Base-by-base conservation (phyloP, 2,329 filamentous ascomycete genomes). In the Venturia pyrina region DNA sequence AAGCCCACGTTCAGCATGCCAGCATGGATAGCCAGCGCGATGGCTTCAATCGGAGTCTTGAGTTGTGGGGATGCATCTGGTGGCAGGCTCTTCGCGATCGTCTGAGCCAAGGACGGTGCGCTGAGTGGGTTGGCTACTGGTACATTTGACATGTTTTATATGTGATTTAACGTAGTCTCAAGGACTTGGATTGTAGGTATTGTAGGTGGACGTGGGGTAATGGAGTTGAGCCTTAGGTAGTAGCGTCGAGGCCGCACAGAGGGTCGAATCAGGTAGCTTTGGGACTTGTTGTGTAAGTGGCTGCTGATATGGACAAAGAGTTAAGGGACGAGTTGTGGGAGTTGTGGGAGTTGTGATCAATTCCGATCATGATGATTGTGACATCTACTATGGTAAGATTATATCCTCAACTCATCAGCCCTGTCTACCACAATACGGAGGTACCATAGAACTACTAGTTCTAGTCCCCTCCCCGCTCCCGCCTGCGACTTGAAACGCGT, bases 11-110 rank as follows among this genome's bases (percentile, higher is more conserved):
- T 87, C 32, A 85, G 75, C 87, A 98, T 90, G 72, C 88, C 91
- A 3, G 91, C 89, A 76, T 99, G 93, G 24, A 88, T 82, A 68
- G 96, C 88, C 32, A 98, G 83, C 19, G 91, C 91, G 68, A 97
- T 81, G 61, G 89, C 91, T 78, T 98, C 93, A 74, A 89, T 91
- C 0, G 89, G 84, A 66, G 84, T 88, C 70, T 87, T 87, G 40
- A 93, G 71, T 69, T 78, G 74, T 57, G 78, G 73, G 1, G 71
- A 71, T 13, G 72, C 70, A 46, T 74, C 70, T 67, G 72, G 73
- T 1, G 80, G 78, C 57, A 82, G 71, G 48, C 77, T 78, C 40
- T 74, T 71, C 44, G 77, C 75, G 75, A 82, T 81, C 69, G 78
- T 73, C 32, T 72, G 69, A 41, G 77, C 73, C 62, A 82, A 75